Percentiles rank a stretch among this genome's conserved stretches.
Evolutionary conservation across 2,329 filamentous ascomycete genomes (phyloP).

Genomic region (Corinectria fuckeliana): DNA sequence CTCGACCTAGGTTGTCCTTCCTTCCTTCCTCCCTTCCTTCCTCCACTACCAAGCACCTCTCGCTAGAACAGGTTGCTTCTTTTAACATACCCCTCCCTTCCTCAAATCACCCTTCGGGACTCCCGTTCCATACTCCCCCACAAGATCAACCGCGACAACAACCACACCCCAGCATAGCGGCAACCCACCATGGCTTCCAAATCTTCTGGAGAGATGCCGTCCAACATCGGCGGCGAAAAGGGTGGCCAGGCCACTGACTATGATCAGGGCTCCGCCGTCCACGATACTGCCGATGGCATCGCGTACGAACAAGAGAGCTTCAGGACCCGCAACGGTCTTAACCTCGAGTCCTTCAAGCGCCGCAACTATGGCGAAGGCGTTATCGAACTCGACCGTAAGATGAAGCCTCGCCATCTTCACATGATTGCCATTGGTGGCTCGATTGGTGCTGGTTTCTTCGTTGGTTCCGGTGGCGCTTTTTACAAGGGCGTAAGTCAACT

Average conservation of each 20-base stretch:
- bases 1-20: conserved; percentile 24
- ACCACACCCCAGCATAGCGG: conserved; percentile 7
- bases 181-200: conserved; percentile 31
- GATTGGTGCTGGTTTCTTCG: conserved; percentile 69
- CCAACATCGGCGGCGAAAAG: conserved; percentile 33
- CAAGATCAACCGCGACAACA: neutral
- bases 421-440: conserved; percentile 69
- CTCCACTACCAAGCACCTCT: neutral
- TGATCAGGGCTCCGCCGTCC: conserved; percentile 23
- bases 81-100: neutral
- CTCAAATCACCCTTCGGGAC: neutral
- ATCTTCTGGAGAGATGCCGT: conserved; percentile 26
- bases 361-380: conserved; percentile 27
- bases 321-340: conserved; percentile 37
- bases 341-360: conserved; percentile 33
- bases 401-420: conserved; percentile 65
- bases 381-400: conserved; percentile 50
- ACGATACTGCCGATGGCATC: conserved; percentile 19
- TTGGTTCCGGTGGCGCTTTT: conserved; percentile 63
- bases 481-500: conserved; percentile 48
- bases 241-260: conserved; percentile 26
- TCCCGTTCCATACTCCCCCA: neutral
- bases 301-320: conserved; percentile 30
- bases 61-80: neutral
- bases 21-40: conserved; percentile 16